These are phyloP conservation scores for Prunus dulcis DNA, from an alignment of 306 rosid species.

Conservation along the genomic window DNA sequence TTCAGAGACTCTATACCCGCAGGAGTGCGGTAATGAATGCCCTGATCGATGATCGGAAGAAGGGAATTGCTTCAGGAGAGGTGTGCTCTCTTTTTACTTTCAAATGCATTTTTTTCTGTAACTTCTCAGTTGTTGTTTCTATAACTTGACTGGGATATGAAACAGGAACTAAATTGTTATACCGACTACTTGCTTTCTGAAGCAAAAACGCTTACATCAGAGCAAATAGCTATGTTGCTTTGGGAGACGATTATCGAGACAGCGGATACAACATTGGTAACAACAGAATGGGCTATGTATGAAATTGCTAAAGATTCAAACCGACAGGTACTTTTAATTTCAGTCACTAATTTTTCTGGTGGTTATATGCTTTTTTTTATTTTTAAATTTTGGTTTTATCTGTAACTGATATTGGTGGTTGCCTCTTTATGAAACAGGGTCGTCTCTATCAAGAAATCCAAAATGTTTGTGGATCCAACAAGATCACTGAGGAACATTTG, in stretches of 20 bases:
- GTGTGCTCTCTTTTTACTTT: constrained; percentile 38
- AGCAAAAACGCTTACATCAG: constrained; percentile 53
- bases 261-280: constrained; percentile 75
- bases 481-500: constrained; percentile 57
- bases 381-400: neutral
- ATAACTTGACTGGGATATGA: constrained; percentile 8
- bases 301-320: constrained; percentile 68
- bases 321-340: constrained; percentile 49
- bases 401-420: neutral
- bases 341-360: neutral
- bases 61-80: constrained; percentile 71
- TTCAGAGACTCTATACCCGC: constrained; percentile 28
- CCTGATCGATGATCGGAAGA: constrained; percentile 55
- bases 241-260: constrained; percentile 89
- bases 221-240: constrained; percentile 57
- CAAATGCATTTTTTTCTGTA: neutral
- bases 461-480: constrained; percentile 51
- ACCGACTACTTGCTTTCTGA: constrained; percentile 62
- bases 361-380: neutral
- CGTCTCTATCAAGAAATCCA: constrained; percentile 49
- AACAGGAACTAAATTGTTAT: constrained; percentile 61
- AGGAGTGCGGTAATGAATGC: constrained; percentile 61
- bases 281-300: constrained; percentile 89
- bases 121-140: neutral
- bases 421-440: constrained; percentile 37